Base-by-base conservation (phyloP, 2,329 filamentous ascomycete genomes). In the Monosporascus ibericus region DNA sequence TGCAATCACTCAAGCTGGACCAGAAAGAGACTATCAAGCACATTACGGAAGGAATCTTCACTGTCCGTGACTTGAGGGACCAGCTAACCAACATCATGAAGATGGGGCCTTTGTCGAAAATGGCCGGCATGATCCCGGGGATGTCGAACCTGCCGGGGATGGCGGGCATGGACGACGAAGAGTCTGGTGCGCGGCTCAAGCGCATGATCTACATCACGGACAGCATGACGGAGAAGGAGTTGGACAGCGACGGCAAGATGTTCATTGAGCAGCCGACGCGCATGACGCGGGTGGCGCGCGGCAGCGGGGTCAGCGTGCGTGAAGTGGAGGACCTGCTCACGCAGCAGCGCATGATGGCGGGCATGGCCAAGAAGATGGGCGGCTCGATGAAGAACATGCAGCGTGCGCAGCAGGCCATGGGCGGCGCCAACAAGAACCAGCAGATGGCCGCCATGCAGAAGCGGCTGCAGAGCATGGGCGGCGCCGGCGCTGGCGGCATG, bases 1-100 rank as follows among this genome's bases (percentile, higher is more conserved):
- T 99, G 1, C 94, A 99, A 69, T 90, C 87, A 34, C 81, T 99
- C 49, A 96, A 95, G 68, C 82, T 96, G 48, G 92, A 97, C 70
- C 94, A 96, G 61, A 97, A 99, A 72, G 92, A 97, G 64, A 97
- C 94, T 3, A 96, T 99, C 80, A 99, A 99, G 77, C 92, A 99
- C 74, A 95, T 99, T 60, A 88, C 90, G 6, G 92, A 96, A 65
- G 94, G 94, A 52, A 92, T 96, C 58, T 99, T 97, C 71, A 96
- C 94, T 0, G 82, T 99, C 36, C 87, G 94, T 51, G 94, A 99
- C 68, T 80, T 99, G 60, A 85, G 94, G 20, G 94, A 99, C 68
- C 95, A 99, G 68, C 84, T 99, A 14, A 88, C 87, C 53, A 97
- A 97, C 65, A 96, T 99, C 66, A 96, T 97, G 91, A 99, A 99